Base-by-base conservation (phyloP, 495 filamentous ascomycete genomes). In the Aspergillus carlsbadensis region DNA sequence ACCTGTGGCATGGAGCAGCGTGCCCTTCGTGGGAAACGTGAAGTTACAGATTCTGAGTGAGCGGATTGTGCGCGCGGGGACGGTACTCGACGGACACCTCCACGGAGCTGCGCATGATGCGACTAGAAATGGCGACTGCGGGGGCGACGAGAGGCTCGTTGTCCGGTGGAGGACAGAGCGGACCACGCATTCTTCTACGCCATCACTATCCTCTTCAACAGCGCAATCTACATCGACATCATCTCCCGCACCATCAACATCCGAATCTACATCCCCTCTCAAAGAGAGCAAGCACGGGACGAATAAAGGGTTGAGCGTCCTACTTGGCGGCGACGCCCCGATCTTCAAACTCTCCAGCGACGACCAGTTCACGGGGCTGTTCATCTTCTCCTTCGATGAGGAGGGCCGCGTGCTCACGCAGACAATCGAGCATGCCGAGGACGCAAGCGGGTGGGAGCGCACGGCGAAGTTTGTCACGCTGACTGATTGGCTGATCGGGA, bases 341-440 rank as follows among this genome's bases (percentile, higher is more conserved):
- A 85, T 92, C 21, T 85, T 89, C 56, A 87, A 90, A 54, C 73
- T 92, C 21, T 82, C 85, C 11, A 86, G 88, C 48, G 74, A 78
- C 45, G 72, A 75, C 44, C 73, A 77, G 37, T 77, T 78, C 43
- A 74, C 70, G 15, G 94, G 94, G 0, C 60, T 97, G 14, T 98
- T 98, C 68, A 84, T 96, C 44, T 98, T 98, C 71, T 90, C 94
- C 50, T 98, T 98, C 70, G 95, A 98, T 65, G 83, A 87, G 56
- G 85, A 95, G 59, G 94, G 95, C 3, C 77, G 91, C 46, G 85
- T 98, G 22, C 60, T 87, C 44, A 86, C 79, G 50, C 94, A 98
- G 73, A 94, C 89, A 0, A 98, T 98, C 66, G 94, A 98, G 72
- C 90, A 96, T 77, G 88, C 86, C 10, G 87, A 97, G 63, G 81